Conservation (phyloP, 2,329 filamentous ascomycete species). For the Fusarium luffae region DNA sequence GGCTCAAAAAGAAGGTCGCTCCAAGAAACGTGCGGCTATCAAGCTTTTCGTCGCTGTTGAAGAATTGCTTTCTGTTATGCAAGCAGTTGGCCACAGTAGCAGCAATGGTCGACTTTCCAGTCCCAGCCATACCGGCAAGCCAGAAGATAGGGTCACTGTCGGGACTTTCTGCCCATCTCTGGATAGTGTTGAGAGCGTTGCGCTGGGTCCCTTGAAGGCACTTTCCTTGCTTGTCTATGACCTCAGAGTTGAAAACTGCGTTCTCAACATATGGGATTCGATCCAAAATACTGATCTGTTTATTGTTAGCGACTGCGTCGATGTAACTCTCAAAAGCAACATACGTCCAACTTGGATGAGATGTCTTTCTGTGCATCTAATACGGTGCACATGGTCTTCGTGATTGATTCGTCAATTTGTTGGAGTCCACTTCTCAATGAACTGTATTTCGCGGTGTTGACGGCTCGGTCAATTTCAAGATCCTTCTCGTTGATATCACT, state of each 20-base stretch:
- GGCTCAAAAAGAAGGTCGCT: neutral
- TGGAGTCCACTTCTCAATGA: fast-evolving
- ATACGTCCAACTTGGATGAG: too few relatives aligned
- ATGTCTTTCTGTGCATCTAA: too few relatives aligned
- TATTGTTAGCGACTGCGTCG: too few relatives aligned
- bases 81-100: neutral
- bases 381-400: too few relatives aligned
- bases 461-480: too few relatives aligned
- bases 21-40: neutral
- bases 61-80: neutral
- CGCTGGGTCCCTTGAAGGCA: neutral
- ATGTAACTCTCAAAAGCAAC: too few relatives aligned
- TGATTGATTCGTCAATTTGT: too few relatives aligned
- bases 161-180: neutral
- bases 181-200: neutral
- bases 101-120: neutral
- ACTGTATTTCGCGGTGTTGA: too few relatives aligned
- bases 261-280: too few relatives aligned
- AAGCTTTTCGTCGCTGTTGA: neutral
- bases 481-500: fast-evolving
- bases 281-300: too few relatives aligned
- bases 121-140: neutral
- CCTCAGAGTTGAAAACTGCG: too few relatives aligned
- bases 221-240: neutral
- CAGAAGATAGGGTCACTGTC: neutral